Evolutionary conservation across 2,329 filamentous ascomycete species (phyloP), one percentile per base, ranked within the genome.

Genomic region (Claviceps purpurea): DNA sequence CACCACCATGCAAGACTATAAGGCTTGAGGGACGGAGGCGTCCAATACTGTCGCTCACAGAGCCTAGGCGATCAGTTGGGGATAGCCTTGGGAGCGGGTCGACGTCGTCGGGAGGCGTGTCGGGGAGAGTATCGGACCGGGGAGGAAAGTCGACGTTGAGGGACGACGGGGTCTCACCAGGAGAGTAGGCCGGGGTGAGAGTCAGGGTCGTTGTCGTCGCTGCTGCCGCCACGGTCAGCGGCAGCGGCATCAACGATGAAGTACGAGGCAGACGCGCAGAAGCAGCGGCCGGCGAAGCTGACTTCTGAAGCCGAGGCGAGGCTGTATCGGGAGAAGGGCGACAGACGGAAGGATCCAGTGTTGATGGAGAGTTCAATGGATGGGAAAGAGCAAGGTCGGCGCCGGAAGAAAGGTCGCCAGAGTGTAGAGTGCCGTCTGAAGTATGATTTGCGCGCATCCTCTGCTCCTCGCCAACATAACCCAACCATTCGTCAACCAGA

Each of bases 231-330:
- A 49, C 46, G 41, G 45, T 26, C n/a, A 50, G 62, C 56, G 65
- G 62, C 39, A 70, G 65, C 44, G 70, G 69, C n/a, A 73, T 62
- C 50, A 74, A 64, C 45, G 72, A 73, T 37, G 71, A 73, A 26
- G 65, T 68, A 55, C 70, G 69, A 47, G 70, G 69, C 43, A 67
- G 66, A 44, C 65, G 66, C 47, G 63, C 54, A 18, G 62, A 61
- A 42, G 65, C 52, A 45, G 60, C 60, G 43, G 59, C 60, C 54
- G 64, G 60, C 57, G 61, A 58, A 54, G 62, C 56, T 43, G 58
- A 57, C 52, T 56, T 60, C 54, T 54, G 59, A 49, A 55, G 58
- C 54, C 54, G 60, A 48, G 54, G 56, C 51, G 54, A 56, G 37
- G 48, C 49, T 39, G 49, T 46, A 24, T 44, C 51, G 18, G 49